Base-by-base conservation (phyloP, 2,329 filamentous ascomycete species). In the Monosporascus sp. region DNA sequence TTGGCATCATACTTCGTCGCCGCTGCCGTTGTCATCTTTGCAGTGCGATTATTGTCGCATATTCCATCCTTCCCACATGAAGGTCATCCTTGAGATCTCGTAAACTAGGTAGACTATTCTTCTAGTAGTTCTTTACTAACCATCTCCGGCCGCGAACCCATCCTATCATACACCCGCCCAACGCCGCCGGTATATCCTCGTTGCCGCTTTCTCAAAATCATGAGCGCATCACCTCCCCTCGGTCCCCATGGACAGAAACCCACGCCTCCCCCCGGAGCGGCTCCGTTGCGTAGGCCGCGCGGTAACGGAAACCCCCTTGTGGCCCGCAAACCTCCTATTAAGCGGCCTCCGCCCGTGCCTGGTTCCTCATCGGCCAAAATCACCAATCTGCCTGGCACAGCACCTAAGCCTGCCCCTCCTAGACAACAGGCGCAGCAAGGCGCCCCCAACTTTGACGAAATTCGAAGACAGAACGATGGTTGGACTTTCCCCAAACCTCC, bases 231-330 rank as follows among this genome's bases (percentile, higher is more conserved):
- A 54, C 71, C 72, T 38, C 69, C 72, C 22, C 77, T 74, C 54
- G 70, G 72, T 51, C 73, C 76, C 3, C 74, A 74, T 59, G 72
- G 72, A 55, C 73, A 71, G 51, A 74, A 71, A 43, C 75, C 75
- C 48, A 76, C 74, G 6, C 74, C 75, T n/a, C 74, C 73, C 48
- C 65, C 71, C 22, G 74, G 75, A 52, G 77, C 73, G 44, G 59
- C 60, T n/a, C 62, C 61, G 41, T 48, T 65, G 60, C 70, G 75
- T 49, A 70, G 73, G 51, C 75, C 75, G 11, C 78, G 77, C 54
- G 72, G 71, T 47, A 74, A 76, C 52, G 84, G 50, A 38, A 69
- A 89, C 62, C 87, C 87, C 31, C 73, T 89, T 20, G 82, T 87
- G 50, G 76, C 84, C 50, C 78, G 82, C 45, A 84, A 86, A 64